Evolutionary conservation across 1,284 basidiomycete species (phyloP), one percentile per base, ranked within the genome.

Genomic region (Ustilago loliicola): DNA sequence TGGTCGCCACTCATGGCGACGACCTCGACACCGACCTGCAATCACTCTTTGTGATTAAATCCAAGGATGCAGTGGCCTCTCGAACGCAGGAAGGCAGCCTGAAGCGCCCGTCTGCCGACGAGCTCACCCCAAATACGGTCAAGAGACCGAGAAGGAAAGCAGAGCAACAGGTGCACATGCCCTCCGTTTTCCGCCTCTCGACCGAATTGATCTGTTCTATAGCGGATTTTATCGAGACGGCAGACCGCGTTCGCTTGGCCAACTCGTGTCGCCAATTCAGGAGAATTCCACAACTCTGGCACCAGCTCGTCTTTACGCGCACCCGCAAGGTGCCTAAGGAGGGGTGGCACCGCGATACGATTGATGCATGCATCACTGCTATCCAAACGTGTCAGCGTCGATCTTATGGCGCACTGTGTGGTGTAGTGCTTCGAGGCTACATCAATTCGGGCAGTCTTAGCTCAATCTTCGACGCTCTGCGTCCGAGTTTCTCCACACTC

Each of bases 281-380:
- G 15, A 52, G 11, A 9, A 61, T 40, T 17, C 27, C 48, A 21
- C 48, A 52, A 15, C 36, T 61, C 19, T 61, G 59, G 59, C 48
- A 53, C 23, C 36, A 45, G 9, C 59, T 61, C 7, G 27, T 53
- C 50, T 52, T 61, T 27, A 7, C 11, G 10, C 36, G 59, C 23
- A 45, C 23, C 19, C 36, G 51, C 25, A 9, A 32, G 13, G 27
- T 27, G 38, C 48, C 25, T 3, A 32, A n/a, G 3, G 21, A 6
- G 3, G 59, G 48, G 1, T 61, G 59, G 59, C 48, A 42, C 15
- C 59, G 38, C n/a, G 59, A 61, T 38, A 61, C 59, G 10, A 47
- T 61, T 23, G 50, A 61, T n/a, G 34, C 48, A 1, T 60, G 58
- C 34, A n/a, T 60, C 45, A 32, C 27, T 34, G 57, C 58, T 17